Base-by-base conservation (phyloP, 495 filamentous ascomycete species). In the Penicillium odoratum region DNA sequence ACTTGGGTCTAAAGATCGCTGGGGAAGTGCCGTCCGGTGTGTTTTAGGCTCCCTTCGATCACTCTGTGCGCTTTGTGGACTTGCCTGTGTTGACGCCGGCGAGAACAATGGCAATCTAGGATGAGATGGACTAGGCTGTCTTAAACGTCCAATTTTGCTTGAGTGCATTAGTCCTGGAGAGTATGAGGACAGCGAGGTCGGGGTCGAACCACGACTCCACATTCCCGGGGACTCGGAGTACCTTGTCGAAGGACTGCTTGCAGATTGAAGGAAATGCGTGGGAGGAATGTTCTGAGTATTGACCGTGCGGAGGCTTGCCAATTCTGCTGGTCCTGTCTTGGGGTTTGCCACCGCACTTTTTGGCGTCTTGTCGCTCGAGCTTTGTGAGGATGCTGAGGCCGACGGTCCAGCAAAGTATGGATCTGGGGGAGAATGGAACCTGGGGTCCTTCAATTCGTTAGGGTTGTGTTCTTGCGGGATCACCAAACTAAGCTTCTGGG, bases 121-220 rank as follows among this genome's bases (percentile, higher is more conserved):
- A 58, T 83, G 79, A 46, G 79, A 80, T 46, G 86, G 85, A 61
- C 87, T 92, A 25, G 77, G 76, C 68, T 87, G 87, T 71, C 82
- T 81, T 36, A 81, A 69, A 56, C 85, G 83, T 31, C 78, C 73
- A 59, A 78, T 63, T 55, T 89, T 85, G 3, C 71, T 72, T 18
- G 90, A 84, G 33, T 86, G 74, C 56, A 88, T 69, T 38, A 91
- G 81, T 1, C 91, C 89, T 10, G 94, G 92, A 36, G 94, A 98
- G 69, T 94, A 89, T n/a, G 94, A 97, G 7, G 92, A 96, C 66
- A 92, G 84, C 7, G 94, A 97, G n/a, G 93, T 97, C 1, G 94
- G 93, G 3, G 94, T 97, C 9, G 94, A 96, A 43, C 91, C 88
- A 63, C 93, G 96, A 74, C 77, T 79, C 77, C 95, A 98, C 33